These are phyloP conservation scores for Microdochium trichocladiopsis DNA, from an alignment of 2,329 filamentous ascomycete species.

Conservation along the genomic window DNA sequence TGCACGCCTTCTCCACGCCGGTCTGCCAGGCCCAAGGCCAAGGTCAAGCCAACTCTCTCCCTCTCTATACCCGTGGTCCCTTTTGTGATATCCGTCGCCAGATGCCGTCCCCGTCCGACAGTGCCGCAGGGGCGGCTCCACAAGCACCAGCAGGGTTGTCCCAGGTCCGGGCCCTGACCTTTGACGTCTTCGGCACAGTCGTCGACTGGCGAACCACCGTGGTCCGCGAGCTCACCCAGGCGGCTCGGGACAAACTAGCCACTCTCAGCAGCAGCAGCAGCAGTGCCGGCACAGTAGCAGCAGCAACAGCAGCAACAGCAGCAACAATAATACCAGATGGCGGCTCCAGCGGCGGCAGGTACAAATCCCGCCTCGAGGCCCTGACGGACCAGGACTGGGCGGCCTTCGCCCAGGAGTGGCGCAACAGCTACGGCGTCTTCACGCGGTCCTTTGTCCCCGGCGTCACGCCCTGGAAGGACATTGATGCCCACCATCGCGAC, in stretches of 20 bases:
- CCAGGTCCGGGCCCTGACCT: slow-evolving; percentile 52
- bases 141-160: too few relatives aligned
- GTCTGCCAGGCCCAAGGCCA: too few relatives aligned
- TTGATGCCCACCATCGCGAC: slow-evolving; percentile 65
- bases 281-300: too few relatives aligned
- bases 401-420: slow-evolving; percentile 64
- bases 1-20: too few relatives aligned
- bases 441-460: slow-evolving; percentile 43
- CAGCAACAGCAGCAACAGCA: too few relatives aligned
- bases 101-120: too few relatives aligned
- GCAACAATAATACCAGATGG: slow-evolving; percentile 12
- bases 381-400: slow-evolving; percentile 55
- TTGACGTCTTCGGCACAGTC: slow-evolving; percentile 74
- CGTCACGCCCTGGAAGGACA: slow-evolving; percentile 51
- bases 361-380: slow-evolving; percentile 34
- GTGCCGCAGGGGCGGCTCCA: too few relatives aligned
- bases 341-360: slow-evolving; percentile 36
- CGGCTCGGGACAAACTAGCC: slow-evolving; percentile 38
- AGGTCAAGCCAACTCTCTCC: too few relatives aligned
- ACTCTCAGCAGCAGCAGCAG: slow-evolving; percentile 28
- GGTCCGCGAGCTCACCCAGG: slow-evolving; percentile 45
- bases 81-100: too few relatives aligned
- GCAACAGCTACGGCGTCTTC: slow-evolving; percentile 55
- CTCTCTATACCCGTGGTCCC: too few relatives aligned
- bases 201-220: slow-evolving; percentile 73